Evolutionary conservation across 768 basidiomycete genomes (phyloP).

Genomic region (Coprinopsis sp.): DNA sequence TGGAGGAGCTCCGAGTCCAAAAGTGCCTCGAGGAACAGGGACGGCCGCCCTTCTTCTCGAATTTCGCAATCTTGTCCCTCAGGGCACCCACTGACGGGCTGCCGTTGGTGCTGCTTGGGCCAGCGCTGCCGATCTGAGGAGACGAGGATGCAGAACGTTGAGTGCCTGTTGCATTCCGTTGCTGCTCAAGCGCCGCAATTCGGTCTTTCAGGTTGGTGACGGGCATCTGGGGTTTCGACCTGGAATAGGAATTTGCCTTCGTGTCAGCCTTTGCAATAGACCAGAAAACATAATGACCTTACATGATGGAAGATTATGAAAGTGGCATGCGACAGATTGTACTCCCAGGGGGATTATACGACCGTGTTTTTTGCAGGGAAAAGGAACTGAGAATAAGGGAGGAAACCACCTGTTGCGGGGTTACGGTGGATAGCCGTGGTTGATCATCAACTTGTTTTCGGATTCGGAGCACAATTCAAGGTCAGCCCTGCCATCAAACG

Average conservation of each 20-base stretch:
- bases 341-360: too few relatives aligned
- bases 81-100: slow-evolving; percentile 24
- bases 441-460: too few relatives aligned
- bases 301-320: too few relatives aligned
- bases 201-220: slow-evolving; percentile 66
- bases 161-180: slow-evolving; percentile 36
- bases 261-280: too few relatives aligned
- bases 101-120: slow-evolving; percentile 23
- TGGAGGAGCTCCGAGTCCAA: slow-evolving; percentile 65
- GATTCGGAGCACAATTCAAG: too few relatives aligned
- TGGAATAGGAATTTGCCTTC: neutral
- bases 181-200: slow-evolving; percentile 78
- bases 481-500: too few relatives aligned
- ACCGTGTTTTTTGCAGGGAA: too few relatives aligned
- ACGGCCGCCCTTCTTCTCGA: slow-evolving; percentile 75
- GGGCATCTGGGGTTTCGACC: slow-evolving; percentile 5
- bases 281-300: too few relatives aligned
- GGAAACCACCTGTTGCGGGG: too few relatives aligned
- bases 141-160: slow-evolving; percentile 27
- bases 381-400: too few relatives aligned
- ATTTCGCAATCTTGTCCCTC: slow-evolving; percentile 73
- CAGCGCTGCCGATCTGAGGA: slow-evolving; percentile 12
- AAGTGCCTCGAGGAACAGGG: slow-evolving; percentile 71
- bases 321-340: too few relatives aligned
- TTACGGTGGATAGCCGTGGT: too few relatives aligned